Percentiles rank a stretch among this genome's conserved stretches.
These are phyloP conservation scores for Corylus avellana DNA, from an alignment of 306 rosid species.

Conservation along the genomic window DNA sequence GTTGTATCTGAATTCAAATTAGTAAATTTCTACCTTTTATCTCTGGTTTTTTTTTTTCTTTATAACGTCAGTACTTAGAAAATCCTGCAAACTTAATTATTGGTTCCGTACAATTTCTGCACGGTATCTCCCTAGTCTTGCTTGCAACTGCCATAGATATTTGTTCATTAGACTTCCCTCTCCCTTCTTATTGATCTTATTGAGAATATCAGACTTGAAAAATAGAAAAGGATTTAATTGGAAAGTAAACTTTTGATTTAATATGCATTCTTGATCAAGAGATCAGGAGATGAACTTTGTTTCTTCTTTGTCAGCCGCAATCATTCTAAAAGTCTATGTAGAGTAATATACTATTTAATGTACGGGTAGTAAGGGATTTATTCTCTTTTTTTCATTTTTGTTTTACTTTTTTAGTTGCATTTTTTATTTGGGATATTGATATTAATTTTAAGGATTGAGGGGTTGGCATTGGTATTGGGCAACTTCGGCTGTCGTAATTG, in stretches of 20 bases:
- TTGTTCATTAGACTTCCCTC: neutral
- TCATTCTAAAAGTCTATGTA: neutral
- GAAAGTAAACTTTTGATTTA: neutral
- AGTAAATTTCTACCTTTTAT: neutral
- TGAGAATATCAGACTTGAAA: neutral
- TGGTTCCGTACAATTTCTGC: neutral
- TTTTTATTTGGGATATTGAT: neutral
- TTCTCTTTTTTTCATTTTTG: neutral
- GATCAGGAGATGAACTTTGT: neutral
- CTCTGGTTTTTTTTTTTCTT: neutral
- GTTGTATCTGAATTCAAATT: neutral
- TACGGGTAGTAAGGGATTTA: no score
- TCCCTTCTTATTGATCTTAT: neutral
- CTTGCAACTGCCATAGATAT: neutral
- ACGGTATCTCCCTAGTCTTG: neutral
- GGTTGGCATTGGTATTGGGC: neutral
- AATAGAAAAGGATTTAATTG: neutral
- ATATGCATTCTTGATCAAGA: neutral
- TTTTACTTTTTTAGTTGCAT: neutral
- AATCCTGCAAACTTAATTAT: neutral
- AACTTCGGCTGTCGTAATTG: neutral
- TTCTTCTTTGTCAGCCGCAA: neutral
- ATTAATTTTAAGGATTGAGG: neutral
- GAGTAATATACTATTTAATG: no score
- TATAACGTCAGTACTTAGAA: neutral